Percentiles rank a stretch among this genome's conserved stretches.
Evolutionary conservation across 345 rosid species (phyloP).

Genomic region (Pugionium cornutum): DNA sequence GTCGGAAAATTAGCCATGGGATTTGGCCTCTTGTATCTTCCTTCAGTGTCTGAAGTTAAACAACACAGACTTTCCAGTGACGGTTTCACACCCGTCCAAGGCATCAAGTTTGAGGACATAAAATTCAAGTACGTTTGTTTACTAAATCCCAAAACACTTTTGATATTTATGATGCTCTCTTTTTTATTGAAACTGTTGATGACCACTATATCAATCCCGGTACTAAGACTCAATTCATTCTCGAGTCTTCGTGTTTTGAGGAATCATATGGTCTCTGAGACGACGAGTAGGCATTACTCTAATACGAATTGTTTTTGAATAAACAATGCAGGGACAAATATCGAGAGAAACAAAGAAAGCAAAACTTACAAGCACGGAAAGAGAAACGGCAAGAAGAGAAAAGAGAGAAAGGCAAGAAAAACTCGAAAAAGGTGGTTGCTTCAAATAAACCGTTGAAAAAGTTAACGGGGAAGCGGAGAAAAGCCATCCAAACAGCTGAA

Average conservation of each 20-base stretch:
- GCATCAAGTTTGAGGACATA: conserved; percentile 63
- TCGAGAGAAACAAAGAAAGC: conserved; percentile 82
- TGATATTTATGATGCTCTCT: background rate
- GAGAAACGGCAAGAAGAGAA: conserved; percentile 53
- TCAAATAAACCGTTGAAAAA: conserved; percentile 40
- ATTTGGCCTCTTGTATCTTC: conserved; percentile 82
- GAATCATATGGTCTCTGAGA: conserved; percentile 17
- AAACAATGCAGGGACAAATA: conserved; percentile 61
- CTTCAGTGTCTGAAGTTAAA: conserved; percentile 86
- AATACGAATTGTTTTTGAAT: conserved; percentile 24
- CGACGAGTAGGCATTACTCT: background rate
- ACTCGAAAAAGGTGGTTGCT: conserved; percentile 31
- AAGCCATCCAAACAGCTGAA: conserved; percentile 68
- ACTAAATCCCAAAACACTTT: background rate
- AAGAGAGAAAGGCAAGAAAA: conserved; percentile 48
- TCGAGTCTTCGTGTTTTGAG: conserved; percentile 12
- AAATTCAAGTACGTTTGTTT: conserved; percentile 58
- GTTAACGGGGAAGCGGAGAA: conserved; percentile 84
- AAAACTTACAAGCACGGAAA: conserved; percentile 64
- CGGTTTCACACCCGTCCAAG: conserved; percentile 70
- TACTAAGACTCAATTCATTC: too few relatives aligned
- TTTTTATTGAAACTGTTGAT: background rate
- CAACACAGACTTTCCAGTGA: conserved; percentile 67
- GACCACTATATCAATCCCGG: background rate
- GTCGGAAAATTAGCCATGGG: conserved; percentile 95